A percentile compares a stretch with the other conserved stretches of the same genome.
Evolutionary conservation across 2,329 filamentous ascomycete species (phyloP).

Genomic region (Magnaporthales sp.): DNA sequence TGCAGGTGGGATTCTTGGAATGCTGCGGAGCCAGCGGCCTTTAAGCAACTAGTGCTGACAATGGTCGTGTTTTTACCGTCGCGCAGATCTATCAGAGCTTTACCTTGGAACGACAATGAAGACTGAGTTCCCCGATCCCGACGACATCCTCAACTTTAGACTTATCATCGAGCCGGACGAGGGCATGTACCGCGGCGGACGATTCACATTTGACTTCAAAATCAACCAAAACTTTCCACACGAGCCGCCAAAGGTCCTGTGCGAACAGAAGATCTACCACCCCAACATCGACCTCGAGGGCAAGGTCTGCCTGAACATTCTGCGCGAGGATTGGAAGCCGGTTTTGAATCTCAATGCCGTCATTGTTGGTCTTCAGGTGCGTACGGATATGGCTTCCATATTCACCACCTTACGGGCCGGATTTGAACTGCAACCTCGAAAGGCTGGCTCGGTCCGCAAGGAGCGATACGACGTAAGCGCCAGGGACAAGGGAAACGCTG

Average conservation of each 20-base stretch:
- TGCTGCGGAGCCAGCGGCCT: not conserved
- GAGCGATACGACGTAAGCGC: too few relatives aligned
- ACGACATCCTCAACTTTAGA: constrained; percentile 79
- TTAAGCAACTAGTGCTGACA: not conserved
- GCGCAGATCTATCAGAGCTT: constrained; percentile 68
- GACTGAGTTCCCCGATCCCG: constrained; percentile 71
- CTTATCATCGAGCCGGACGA: constrained; percentile 80
- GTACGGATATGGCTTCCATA: constrained; percentile 12
- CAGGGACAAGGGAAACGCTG: not conserved
- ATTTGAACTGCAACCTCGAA: not conserved
- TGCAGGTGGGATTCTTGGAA: not conserved
- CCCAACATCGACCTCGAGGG: constrained; percentile 97
- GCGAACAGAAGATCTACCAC: constrained; percentile 97
- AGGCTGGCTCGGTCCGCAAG: not conserved
- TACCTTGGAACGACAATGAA: constrained; percentile 73
- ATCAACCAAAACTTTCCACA: constrained; percentile 96
- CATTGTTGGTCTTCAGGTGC: constrained; percentile 86
- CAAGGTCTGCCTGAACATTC: constrained; percentile 95
- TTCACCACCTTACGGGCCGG: too few relatives aligned
- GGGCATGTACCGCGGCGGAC: constrained; percentile 78
- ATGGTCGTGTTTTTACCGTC: not conserved
- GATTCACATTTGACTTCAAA: constrained; percentile 82
- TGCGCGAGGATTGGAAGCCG: constrained; percentile 98
- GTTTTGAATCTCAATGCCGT: constrained; percentile 95
- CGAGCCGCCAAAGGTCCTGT: constrained; percentile 94